phyloP scores from a whole-genome alignment of 768 basidiomycete genomes.

The Pleurotus cornucopiae region DNA sequence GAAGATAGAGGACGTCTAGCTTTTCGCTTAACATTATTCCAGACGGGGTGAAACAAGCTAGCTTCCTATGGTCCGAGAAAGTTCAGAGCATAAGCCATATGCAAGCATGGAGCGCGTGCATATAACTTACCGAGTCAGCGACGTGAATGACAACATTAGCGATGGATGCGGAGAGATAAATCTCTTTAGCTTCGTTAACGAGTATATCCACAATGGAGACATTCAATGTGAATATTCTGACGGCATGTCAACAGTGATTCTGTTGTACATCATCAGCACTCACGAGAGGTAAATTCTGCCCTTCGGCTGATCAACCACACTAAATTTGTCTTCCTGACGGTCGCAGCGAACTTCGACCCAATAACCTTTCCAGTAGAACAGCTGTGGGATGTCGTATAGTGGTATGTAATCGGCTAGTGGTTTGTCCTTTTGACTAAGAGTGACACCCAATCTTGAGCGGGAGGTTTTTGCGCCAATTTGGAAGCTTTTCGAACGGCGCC shows the following conservation, averaged over 20 bases:
- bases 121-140: conserved; percentile 22
- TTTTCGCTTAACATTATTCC: conserved; percentile 46
- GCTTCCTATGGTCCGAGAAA: background rate
- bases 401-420: conserved; percentile 37
- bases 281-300: conserved; percentile 7
- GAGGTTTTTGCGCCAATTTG: conserved; percentile 34
- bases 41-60: conserved; percentile 17
- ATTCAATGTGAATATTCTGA: conserved; percentile 37
- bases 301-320: conserved; percentile 9
- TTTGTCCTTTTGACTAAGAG: conserved; percentile 16
- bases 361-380: conserved; percentile 37
- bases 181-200: conserved; percentile 29
- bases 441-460: conserved; percentile 32
- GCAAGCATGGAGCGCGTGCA: no score
- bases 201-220: conserved; percentile 28
- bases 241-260: background rate
- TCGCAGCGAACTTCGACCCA: conserved; percentile 33
- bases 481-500: conserved; percentile 38
- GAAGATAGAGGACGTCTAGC: conserved; percentile 45
- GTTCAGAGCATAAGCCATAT: no score
- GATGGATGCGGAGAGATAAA: conserved; percentile 29
- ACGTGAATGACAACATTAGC: conserved; percentile 32
- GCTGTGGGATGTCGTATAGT: conserved; percentile 30
- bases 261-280: conserved; percentile 16
- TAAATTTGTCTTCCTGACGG: conserved; percentile 7